Conservation (phyloP, 495 filamentous ascomycete species). For the Tuber aestivum region DNA sequence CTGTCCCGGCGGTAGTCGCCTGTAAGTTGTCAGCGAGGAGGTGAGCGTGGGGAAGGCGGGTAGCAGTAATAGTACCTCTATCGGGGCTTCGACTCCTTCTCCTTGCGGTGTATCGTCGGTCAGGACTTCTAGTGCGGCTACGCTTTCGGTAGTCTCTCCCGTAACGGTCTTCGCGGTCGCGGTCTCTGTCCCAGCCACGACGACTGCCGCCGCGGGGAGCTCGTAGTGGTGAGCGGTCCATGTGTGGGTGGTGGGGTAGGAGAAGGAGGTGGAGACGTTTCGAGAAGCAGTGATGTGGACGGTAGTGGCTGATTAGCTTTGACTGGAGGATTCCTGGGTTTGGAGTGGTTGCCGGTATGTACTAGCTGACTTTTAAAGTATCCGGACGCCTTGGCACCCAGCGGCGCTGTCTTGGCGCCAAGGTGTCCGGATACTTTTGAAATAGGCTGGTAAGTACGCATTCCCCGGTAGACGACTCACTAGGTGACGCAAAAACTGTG, state of each 20-base stretch:
- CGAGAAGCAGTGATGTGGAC: not conserved
- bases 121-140: not conserved
- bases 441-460: too few relatives aligned
- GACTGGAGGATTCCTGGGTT: not conserved
- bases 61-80: not conserved
- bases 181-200: constrained; percentile 35
- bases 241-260: not conserved
- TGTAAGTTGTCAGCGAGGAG: not conserved
- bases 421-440: too few relatives aligned
- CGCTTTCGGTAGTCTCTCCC: constrained; percentile 9
- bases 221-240: constrained; percentile 35
- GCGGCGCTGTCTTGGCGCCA: too few relatives aligned
- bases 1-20: constrained; percentile 6
- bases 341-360: not conserved
- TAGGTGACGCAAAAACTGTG: not conserved
- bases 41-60: not conserved
- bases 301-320: not conserved
- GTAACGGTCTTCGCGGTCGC: constrained; percentile 37
- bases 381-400: too few relatives aligned
- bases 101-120: not conserved
- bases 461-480: not conserved
- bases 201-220: constrained; percentile 21
- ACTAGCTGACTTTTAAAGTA: too few relatives aligned
- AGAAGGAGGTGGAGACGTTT: not conserved
- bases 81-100: constrained; percentile 2